Percentiles rank a stretch among this genome's conserved stretches.
Conservation (phyloP, 2,329 filamentous ascomycete species). For the Graphilbum sp. region DNA sequence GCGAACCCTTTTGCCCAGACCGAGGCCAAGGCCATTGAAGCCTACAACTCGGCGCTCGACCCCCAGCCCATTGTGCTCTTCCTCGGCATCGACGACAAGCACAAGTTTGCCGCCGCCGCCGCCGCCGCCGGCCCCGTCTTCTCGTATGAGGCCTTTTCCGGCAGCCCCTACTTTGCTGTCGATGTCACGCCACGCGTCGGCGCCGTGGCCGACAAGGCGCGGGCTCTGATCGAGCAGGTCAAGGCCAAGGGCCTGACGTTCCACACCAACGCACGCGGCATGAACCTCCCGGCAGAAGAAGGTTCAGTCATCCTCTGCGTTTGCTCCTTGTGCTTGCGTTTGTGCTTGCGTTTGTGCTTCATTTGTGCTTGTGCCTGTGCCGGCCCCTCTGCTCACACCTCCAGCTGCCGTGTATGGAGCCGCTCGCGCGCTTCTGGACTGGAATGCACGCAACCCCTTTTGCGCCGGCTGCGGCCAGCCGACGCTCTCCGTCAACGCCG, state of each 20-base stretch:
- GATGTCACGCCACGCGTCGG: constrained; percentile 59
- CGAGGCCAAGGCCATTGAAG: constrained; percentile 57
- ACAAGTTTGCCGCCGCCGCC: constrained; percentile 13
- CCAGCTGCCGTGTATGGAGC: constrained; percentile 81
- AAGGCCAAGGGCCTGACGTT: constrained; percentile 48
- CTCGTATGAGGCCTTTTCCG: constrained; percentile 54
- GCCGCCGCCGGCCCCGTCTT: constrained; percentile 23
- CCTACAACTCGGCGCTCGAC: constrained; percentile 51
- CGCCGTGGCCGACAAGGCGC: constrained; percentile 38
- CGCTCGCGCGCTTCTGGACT: constrained; percentile 75
- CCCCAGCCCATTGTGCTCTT: constrained; percentile 63
- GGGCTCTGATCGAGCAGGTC: constrained; percentile 34
- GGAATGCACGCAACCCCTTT: constrained; percentile 86
- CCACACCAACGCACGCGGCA: constrained; percentile 35
- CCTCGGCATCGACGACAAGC: constrained; percentile 60
- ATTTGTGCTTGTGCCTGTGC: not conserved
- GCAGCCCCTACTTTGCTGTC: constrained; percentile 74
- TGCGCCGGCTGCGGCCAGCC: constrained; percentile 77
- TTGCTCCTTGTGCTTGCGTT: not conserved
- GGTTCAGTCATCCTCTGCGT: constrained; percentile 13
- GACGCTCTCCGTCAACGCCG: constrained; percentile 63
- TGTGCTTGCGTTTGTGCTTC: not conserved
- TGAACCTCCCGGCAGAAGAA: constrained; percentile 28
- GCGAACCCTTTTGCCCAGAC: constrained; percentile 50
- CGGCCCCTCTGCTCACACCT: not conserved